Evolutionary conservation across 495 filamentous ascomycete species (phyloP), one percentile per base, ranked within the genome.

Genomic region (Hypoxylon perforatum): DNA sequence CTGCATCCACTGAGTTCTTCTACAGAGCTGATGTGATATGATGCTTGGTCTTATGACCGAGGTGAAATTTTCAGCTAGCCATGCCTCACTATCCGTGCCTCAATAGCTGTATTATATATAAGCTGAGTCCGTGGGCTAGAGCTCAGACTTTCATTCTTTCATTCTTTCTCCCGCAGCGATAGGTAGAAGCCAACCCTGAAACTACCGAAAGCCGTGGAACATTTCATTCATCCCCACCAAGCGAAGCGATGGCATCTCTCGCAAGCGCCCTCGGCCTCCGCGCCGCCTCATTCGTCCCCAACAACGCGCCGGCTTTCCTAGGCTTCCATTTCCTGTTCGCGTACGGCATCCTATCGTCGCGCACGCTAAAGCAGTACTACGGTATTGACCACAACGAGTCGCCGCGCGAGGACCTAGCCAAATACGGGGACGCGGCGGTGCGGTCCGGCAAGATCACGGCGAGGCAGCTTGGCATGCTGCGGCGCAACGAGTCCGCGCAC

Each of bases 361-460:
- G 84, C 3, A 72, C 56, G 4, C 57, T 75, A 8, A 86, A 85
- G 61, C 71, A 78, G 8, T 61, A n/a, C 15, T 71, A 74, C 52
- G 76, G 80, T 3, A 54, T 86, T 41, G 84, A 87, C 61, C 78
- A 86, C 74, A 84, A 85, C 63, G 70, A 67, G 22, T 69, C 74
- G 1, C 82, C 85, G 0, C 73, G 80, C 2, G 73, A 83, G 45
- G 78, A 84, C 35, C 74, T 86, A 3, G 58, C 60, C 45, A 81
- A 78, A 18, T 78, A 80, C 58, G 83, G 83, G 45, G 72, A 78
- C 17, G 76, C 71, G 0, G 81, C 81, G 0, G 82, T 87, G 14
- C 66, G 78, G 35, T 69, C 74, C 21, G 84, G 83, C 39, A 84
- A 85, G 67, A 75, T 87, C 25, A 81, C 72, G 8, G 77, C 78